Evolutionary conservation across 108 stramenopile species (phyloP), one percentile per base, ranked within the genome.

Genomic region (Cyclostephanos tholiformis): DNA sequence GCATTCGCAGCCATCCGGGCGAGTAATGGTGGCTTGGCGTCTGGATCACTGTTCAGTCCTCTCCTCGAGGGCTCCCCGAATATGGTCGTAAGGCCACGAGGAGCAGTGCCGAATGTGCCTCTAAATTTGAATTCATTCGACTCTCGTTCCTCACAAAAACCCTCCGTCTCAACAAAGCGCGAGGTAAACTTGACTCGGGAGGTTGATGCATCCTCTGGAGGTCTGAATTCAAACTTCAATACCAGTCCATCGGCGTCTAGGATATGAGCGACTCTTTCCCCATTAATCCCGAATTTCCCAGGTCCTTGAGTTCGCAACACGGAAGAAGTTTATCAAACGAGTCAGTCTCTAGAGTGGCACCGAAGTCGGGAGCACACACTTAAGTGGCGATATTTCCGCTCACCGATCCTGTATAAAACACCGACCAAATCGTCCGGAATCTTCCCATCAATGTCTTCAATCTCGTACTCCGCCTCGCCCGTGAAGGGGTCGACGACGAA

Each of bases 181-280:
- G 87, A 88, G 22, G 55, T 68, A 51, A 88, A 88, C 36, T 35
- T 55, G 38, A 88, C 46, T 27, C 68, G 58, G 2, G 51, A n/a
- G 14, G 66, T 14, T 26, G 22, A 22, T 19, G 30, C 65, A 20
- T 58, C n/a, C 23, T 71, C 30, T 13, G 79, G 76, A 35, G 72
- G 65, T n/a, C 59, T 26, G 46, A 88, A 77, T 14, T 50, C 51
- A 19, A 88, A 60, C 46, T 69, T 43, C 29, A 76, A 59, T 16
- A 88, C 71, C 16, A 88, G 61, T 2, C 82, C 87, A 72, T 88
- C 84, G 23, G 75, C 84, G 78, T 88, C 87, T 27, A 88, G 57
- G 1, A 80, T 83, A 59, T 88, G 87, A 30, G 71, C 67, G 0
- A 84, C 84, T 22, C 87, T 65, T 67, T 85, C 82, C 0, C 72